Conservation (phyloP, 1,139 yeast genomes). For the Williopsis jadinii region DNA sequence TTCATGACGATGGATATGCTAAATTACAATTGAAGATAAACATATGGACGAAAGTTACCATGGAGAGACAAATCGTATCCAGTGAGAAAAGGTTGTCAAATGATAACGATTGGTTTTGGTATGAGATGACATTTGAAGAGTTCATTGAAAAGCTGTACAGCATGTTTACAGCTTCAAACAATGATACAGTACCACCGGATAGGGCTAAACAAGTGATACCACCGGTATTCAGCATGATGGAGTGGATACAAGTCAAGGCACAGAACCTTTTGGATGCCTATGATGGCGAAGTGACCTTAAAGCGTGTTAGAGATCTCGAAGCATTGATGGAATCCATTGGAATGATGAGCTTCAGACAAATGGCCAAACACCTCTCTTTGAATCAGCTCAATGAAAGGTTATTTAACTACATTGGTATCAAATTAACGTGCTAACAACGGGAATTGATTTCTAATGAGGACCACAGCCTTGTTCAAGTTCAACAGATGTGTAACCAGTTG, state of each 20-base stretch:
- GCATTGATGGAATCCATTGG: conserved; percentile 8
- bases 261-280: conserved; percentile 2
- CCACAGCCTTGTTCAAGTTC: conserved; percentile 1
- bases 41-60: conserved; percentile 6
- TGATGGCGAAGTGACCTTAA: neutral
- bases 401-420: conserved; percentile 5
- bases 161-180: too few relatives aligned
- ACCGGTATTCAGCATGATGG: conserved; percentile 9
- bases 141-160: conserved; percentile 1
- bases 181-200: too few relatives aligned
- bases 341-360: conserved; percentile 4
- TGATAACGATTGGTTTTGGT: conserved; percentile 8
- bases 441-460: conserved; percentile 4
- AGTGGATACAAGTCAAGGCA: conserved; percentile 12
- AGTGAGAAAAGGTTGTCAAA: conserved; percentile 5
- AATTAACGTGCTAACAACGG: too few relatives aligned
- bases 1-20: conserved; percentile 8
- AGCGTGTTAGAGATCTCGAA: conserved; percentile 2
- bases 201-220: conserved; percentile 6
- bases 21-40: conserved; percentile 3
- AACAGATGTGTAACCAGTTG: neutral
- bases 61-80: conserved; percentile 8
- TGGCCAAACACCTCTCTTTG: neutral
- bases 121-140: conserved; percentile 2
- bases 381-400: conserved; percentile 3